Percentiles rank a stretch among this genome's conserved stretches.
Conservation (phyloP, 495 filamentous ascomycete species). For the Penicillium arizonense region DNA sequence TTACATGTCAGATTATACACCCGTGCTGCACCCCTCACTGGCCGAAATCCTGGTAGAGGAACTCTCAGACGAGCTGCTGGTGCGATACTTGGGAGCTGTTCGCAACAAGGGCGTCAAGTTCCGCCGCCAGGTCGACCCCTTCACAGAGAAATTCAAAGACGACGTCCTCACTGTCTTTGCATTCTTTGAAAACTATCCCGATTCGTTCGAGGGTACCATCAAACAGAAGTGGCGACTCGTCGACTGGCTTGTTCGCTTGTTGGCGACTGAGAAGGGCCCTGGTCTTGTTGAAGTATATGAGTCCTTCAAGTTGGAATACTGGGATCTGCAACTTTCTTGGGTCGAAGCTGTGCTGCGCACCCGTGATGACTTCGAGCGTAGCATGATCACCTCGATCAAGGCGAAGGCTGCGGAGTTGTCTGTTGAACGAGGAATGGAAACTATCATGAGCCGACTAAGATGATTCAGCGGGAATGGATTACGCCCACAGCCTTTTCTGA, state of each 20-base stretch:
- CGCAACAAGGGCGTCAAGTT: constrained; percentile 91
- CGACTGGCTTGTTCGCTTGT: constrained; percentile 71
- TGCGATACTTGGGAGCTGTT: constrained; percentile 80
- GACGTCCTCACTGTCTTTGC: constrained; percentile 82
- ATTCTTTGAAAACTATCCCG: constrained; percentile 59
- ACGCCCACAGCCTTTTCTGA: no score
- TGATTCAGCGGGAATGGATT: constrained; percentile 33
- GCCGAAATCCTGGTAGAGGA: constrained; percentile 89
- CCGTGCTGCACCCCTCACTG: constrained; percentile 78
- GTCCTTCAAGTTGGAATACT: constrained; percentile 79
- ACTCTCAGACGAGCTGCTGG: constrained; percentile 82
- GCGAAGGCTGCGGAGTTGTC: constrained; percentile 80
- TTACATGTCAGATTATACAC: constrained; percentile 82
- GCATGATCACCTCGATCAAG: constrained; percentile 84
- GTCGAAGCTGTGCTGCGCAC: constrained; percentile 88
- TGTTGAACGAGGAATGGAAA: constrained; percentile 74
- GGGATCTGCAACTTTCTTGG: constrained; percentile 94
- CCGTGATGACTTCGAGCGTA: constrained; percentile 90
- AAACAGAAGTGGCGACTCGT: constrained; percentile 91
- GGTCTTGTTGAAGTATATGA: constrained; percentile 73
- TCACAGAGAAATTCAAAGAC: constrained; percentile 85
- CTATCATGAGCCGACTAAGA: constrained; percentile 87
- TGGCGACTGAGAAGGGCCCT: constrained; percentile 71
- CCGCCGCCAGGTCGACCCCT: constrained; percentile 70
- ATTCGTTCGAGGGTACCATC: constrained; percentile 68